phyloP scores from a whole-genome alignment of 129 eudicot species.

The Solidago caesia region DNA sequence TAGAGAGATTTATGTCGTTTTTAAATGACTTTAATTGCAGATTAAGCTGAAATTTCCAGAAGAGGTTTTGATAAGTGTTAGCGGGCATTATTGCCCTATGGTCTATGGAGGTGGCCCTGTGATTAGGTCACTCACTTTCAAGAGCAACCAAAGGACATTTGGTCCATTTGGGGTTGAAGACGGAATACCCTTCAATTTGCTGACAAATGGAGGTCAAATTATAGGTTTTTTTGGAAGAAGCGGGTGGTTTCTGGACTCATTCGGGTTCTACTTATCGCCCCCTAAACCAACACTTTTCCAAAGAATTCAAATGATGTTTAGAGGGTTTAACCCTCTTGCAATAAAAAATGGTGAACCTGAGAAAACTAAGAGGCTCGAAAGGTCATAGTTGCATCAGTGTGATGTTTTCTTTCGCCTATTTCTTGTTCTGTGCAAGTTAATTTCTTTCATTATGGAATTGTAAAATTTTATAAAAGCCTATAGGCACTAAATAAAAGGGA shows the following conservation, averaged over 20 bases:
- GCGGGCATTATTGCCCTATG: slow-evolving; percentile 50
- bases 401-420: background rate
- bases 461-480: background rate
- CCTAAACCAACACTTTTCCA: slow-evolving; percentile 26
- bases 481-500: background rate
- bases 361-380: slow-evolving; percentile 12
- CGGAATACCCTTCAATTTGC: slow-evolving; percentile 58
- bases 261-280: slow-evolving; percentile 42
- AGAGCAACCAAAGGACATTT: slow-evolving; percentile 50
- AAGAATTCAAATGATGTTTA: slow-evolving; percentile 38
- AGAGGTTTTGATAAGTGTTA: slow-evolving; percentile 46
- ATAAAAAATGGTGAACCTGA: background rate
- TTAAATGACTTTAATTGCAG: slow-evolving; percentile 21
- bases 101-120: slow-evolving; percentile 60
- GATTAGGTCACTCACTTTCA: slow-evolving; percentile 42
- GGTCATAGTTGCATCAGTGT: background rate
- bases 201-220: slow-evolving; percentile 45
- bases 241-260: slow-evolving; percentile 59
- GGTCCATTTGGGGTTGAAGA: slow-evolving; percentile 78
- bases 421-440: background rate
- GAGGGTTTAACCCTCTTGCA: background rate
- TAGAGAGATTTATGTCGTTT: too few species aligned
- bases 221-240: slow-evolving; percentile 66
- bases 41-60: slow-evolving; percentile 63
- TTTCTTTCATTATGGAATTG: background rate